Evolutionary conservation across 805 yeast genomes (phyloP).

Genomic region (Candida ponderosae): DNA sequence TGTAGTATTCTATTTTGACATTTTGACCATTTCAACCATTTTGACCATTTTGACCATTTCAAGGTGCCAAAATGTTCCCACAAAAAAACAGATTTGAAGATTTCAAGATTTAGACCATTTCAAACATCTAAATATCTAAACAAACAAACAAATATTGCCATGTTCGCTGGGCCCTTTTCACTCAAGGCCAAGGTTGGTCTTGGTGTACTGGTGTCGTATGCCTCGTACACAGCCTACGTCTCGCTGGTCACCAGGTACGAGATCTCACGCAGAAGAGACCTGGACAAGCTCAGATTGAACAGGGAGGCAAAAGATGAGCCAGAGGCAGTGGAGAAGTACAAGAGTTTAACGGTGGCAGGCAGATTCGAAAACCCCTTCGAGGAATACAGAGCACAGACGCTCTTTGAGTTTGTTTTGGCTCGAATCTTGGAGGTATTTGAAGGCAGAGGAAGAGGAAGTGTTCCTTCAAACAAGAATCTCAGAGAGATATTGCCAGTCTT

Average conservation of each 20-base stretch:
- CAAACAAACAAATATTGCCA: no score
- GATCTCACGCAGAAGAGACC: conserved; percentile 35
- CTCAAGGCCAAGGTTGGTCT: conserved; percentile 15
- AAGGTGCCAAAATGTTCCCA: no score
- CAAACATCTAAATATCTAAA: no score
- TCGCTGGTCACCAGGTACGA: conserved; percentile 46
- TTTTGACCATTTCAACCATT: no score
- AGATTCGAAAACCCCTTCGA: conserved; percentile 85
- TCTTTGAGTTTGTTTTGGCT: conserved; percentile 75
- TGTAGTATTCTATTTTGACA: no score
- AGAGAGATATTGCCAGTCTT: conserved; percentile 50
- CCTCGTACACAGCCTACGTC: conserved; percentile 58
- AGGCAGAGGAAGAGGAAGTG: conserved; percentile 46
- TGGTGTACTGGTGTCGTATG: conserved; percentile 37
- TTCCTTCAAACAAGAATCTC: conserved; percentile 44
- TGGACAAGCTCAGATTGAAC: conserved; percentile 17
- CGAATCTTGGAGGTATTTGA: conserved; percentile 67
- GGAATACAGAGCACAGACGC: conserved; percentile 85
- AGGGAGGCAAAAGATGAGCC: conserved; percentile 8
- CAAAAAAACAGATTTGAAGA: no score
- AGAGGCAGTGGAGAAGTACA: conserved; percentile 25
- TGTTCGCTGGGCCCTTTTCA: neutral
- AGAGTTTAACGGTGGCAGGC: conserved; percentile 54
- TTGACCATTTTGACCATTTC: no score
- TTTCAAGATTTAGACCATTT: no score